Base-by-base conservation (phyloP, 441 rosid species). In the Brassica hybrid region DNA sequence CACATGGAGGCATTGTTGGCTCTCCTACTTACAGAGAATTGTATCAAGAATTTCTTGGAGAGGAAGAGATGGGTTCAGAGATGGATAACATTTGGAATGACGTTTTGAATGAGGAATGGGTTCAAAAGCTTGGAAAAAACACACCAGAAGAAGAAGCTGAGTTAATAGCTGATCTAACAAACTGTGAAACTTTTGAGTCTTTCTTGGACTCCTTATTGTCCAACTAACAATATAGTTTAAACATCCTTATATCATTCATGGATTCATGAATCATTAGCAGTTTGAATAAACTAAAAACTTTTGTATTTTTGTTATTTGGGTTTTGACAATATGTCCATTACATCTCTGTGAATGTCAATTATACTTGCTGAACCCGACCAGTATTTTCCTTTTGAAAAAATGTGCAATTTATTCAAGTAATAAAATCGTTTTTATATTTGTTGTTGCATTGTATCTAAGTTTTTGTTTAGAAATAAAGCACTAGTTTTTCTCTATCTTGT, bases 111-210 rank as follows among this genome's bases (percentile, higher is more conserved):
- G 25, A 63, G 19, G 65, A 27, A 61, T 68, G 45, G 72, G 25
- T 9, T 66, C 32, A 59, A 59, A 27, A 23, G 36, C 61, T 72
- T 30, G 50, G 69, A 27, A 25, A 11, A 17, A 27, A 72, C 48
- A 72, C 69, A 62, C 50, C 32, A 45, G 76, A 72, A 72, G 76
- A 72, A 62, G 76, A 72, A 48, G 54, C 54, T 48, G 54, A 48
- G 54, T 48, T 48, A n/a, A 13, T 48, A 3, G 54, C 7, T 48
- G 17, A 48, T 48, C 17, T n/a, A 7, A 4, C 54, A 48, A 48
- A 48, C 54, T 48, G 54, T 48, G 54, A 48, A 48, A 48, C 54
- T 48, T 48, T 48, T 48, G 54, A 48, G 54, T 48, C 54, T 48
- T 48, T 48, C 17, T 48, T 48, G 6, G 16, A 13, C 54, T 45